phyloP scores from a whole-genome alignment of 495 filamentous ascomycete genomes.

The Hapsidospora chrysogenum region DNA sequence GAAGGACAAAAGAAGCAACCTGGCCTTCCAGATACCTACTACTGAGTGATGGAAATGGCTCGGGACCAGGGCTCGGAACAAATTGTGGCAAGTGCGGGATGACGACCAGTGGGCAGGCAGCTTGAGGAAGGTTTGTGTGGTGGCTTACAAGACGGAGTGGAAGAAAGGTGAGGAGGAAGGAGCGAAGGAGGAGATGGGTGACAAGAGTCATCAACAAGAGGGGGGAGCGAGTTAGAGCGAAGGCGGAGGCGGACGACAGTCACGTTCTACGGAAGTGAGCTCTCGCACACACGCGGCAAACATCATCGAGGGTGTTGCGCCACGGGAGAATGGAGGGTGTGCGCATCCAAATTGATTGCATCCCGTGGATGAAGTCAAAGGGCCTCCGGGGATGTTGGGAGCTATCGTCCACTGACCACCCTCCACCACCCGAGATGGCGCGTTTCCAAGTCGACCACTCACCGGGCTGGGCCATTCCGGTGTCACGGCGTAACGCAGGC shows the following conservation, averaged over 20 bases:
- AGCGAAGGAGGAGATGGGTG: neutral
- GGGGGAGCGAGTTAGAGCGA: neutral
- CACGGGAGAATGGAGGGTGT: too few relatives aligned
- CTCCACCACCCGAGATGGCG: slow-evolving; percentile 1
- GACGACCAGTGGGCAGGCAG: neutral
- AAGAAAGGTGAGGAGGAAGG: neutral
- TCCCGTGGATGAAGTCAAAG: neutral
- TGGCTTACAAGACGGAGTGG: neutral
- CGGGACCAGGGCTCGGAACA: too few relatives aligned
- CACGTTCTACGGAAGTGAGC: too few relatives aligned
- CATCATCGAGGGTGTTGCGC: too few relatives aligned
- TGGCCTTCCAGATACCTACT: too few relatives aligned
- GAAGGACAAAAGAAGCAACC: too few relatives aligned
- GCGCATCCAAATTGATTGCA: neutral
- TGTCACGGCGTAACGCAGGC: too few relatives aligned
- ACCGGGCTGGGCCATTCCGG: neutral
- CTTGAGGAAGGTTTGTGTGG: neutral
- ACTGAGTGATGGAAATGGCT: too few relatives aligned
- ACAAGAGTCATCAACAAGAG: neutral
- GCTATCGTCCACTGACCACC: slow-evolving; percentile 2
- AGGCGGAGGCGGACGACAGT: neutral
- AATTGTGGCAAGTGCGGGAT: too few relatives aligned
- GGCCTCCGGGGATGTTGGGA: neutral
- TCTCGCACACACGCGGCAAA: too few relatives aligned
- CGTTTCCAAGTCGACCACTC: neutral